Base-by-base conservation (phyloP, 441 rosid species). In the Pelargonium fulgidum region DNA sequence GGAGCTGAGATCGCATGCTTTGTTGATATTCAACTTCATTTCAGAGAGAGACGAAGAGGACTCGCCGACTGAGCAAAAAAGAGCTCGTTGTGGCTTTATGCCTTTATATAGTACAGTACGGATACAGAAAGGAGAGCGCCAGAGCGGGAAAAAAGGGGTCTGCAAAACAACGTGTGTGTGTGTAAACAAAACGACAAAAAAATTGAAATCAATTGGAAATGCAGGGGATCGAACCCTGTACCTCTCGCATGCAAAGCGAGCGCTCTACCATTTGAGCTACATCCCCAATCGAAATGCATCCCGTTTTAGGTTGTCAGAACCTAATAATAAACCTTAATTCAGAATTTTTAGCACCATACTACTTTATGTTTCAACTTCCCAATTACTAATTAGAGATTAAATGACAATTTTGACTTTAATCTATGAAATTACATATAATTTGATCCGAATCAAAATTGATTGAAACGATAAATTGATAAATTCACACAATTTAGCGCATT, bases 1-100 rank as follows among this genome's bases (percentile, higher is more conserved):
- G 71, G 98, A 90, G 76, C 78, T 86, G 77, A 90, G 91, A 74
- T 89, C 98, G 82, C 85, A 86, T 17, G 87, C 96, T 85, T 81
- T 86, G 85, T 92, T 92, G 82, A 89, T 85, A 81, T 91, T 94
- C 92, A 90, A 76, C 85, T 91, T 91, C 96, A 87, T 88, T 75
- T 58, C 29, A 7, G 3, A 36, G 44, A 12, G 6, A 62, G 6
- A 26, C 36, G 71, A 16, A 16, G 7, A n/a, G 16, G 52, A 47
- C 7, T 5, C 7, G 4, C 22, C 2, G 61, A 16, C 16, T 54
- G 4, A 54, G 19, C 61, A 54, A 54, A 16, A 5, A 7, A 52
- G 22, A 54, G 61, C 5, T 1, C 61, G 61, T 54, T 54, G 22
- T 5, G 61, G 41, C 0, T 6, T 33, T 26, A 3, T 26, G 33